These are phyloP conservation scores for Clitoria ternatea DNA, from an alignment of 306 rosid genomes.

Conservation along the genomic window DNA sequence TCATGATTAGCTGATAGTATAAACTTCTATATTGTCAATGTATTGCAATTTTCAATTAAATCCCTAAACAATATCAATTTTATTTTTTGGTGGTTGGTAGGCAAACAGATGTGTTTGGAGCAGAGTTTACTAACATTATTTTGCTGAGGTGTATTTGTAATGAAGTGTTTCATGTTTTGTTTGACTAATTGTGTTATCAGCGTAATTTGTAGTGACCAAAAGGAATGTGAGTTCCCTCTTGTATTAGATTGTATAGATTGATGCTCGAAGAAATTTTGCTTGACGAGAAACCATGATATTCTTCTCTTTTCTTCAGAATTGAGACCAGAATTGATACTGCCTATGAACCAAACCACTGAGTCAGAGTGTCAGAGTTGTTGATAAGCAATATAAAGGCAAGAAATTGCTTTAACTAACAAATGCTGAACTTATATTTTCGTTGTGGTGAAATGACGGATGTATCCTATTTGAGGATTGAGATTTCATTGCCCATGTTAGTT, in stretches of 20 bases:
- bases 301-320: not conserved
- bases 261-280: not conserved
- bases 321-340: not conserved
- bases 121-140: too few relatives aligned
- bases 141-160: not conserved
- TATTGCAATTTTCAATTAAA: too few relatives aligned
- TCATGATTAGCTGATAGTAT: too few relatives aligned
- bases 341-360: not conserved
- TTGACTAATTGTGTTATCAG: not conserved
- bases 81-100: not conserved
- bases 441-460: not conserved
- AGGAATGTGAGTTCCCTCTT: not conserved
- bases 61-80: not conserved
- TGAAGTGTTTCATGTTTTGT: not conserved
- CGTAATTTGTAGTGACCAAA: not conserved
- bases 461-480: not conserved
- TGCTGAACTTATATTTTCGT: not conserved
- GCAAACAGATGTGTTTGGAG: too few relatives aligned
- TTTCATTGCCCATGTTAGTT: not conserved
- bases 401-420: not conserved
- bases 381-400: not conserved
- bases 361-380: not conserved
- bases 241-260: not conserved
- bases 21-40: too few relatives aligned
- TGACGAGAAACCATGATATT: not conserved